These are phyloP conservation scores for Plenodomus biglobosus DNA, from an alignment of 2,329 filamentous ascomycete species.

Conservation along the genomic window DNA sequence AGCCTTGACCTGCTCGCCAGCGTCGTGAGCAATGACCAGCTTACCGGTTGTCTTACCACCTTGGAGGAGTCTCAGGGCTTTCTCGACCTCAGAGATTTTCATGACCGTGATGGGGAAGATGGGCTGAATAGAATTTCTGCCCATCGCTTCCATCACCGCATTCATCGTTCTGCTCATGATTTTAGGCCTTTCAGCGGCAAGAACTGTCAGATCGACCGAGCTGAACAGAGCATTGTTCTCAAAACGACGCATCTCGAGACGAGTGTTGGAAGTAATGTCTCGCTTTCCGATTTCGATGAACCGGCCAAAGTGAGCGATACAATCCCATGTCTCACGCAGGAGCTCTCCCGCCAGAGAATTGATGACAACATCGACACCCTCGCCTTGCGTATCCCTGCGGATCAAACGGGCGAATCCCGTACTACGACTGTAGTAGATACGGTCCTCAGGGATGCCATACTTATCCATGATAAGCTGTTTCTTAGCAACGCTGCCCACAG, in stretches of 20 bases:
- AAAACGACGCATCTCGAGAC: conserved; percentile 17
- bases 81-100: no score
- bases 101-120: no score
- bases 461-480: conserved; percentile 11
- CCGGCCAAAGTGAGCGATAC: conserved; percentile 40
- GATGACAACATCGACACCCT: conserved; percentile 40
- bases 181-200: neutral
- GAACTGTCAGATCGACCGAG: no score
- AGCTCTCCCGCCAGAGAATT: conserved; percentile 31
- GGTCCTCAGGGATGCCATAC: conserved; percentile 23
- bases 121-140: no score
- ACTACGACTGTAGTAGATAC: conserved; percentile 39
- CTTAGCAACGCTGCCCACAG: conserved; percentile 25
- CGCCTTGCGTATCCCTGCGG: conserved; percentile 9
- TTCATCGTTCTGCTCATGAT: no score
- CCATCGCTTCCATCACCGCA: no score
- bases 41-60: no score
- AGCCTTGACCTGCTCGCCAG: neutral
- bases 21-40: neutral
- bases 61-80: no score
- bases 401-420: conserved; percentile 3
- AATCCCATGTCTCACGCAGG: conserved; percentile 39
- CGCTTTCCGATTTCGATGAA: conserved; percentile 26
- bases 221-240: neutral
- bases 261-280: conserved; percentile 9